Base-by-base conservation (phyloP, 305 asterid species). In the Striga hermonthica region DNA sequence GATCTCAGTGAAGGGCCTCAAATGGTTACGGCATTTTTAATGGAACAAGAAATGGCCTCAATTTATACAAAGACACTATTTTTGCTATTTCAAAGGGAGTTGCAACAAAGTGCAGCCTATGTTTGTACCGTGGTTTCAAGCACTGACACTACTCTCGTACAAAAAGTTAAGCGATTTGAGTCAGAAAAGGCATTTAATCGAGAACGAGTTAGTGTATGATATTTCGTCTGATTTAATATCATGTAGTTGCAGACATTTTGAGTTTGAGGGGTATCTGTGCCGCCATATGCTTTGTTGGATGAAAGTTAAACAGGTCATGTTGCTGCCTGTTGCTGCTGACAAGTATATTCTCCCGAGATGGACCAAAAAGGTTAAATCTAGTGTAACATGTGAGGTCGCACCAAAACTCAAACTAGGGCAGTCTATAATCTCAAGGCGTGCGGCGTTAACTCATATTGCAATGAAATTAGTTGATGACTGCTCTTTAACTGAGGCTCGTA, bases 101-200 rank as follows among this genome's bases (percentile, higher is more conserved):
- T 62, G 57, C 67, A 62, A 22, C 16, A 62, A 2, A 43, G 56
- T 9, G 44, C 48, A 57, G 0, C 40, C 35, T 63, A 63, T 28
- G 2, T 63, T 48, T 47, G 39, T 5, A 60, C 53, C 13, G 4
- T 14, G 12, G 3, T 41, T 60, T 40, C 47, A 7, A 40, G 9
- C 9, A 40, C 44, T 9, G 44, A 5, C 9, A 9, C 6, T 5
- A 40, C 6, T 40, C 9, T 9, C 1, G 44, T 5, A 9, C 9
- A 40, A 5, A 40, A 5, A 40, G 1, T 40, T 5, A 40, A 40
- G 9, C 1, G 44, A 40, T 40, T 40, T 40, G 44, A 40, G 44
- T 5, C 8, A 3, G 44, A 40, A 43, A 43, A 43, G 22, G 3
- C 37, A 61, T 41, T 9, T 7, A 1, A 41, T 22, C 66, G 40